Evolutionary conservation across 371 early-diverging fungal species (phyloP).

Genomic region (Vairimorpha necatrix): DNA sequence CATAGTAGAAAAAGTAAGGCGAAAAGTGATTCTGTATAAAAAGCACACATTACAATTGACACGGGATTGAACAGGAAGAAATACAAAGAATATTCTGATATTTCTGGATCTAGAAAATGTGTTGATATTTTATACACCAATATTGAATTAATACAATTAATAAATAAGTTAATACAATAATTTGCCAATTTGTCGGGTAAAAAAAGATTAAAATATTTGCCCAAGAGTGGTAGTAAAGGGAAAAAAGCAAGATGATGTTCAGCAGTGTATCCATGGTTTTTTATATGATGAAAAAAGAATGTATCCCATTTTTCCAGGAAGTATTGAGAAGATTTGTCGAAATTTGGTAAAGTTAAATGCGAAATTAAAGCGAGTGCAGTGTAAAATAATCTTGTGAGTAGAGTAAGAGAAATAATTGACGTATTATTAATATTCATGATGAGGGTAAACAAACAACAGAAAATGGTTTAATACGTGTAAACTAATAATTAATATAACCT

Average conservation of each 20-base stretch:
- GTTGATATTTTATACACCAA: constrained; percentile 50
- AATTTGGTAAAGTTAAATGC: constrained; percentile 33
- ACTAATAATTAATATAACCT: too few species aligned
- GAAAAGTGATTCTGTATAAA: constrained; percentile 64
- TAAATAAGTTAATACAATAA: constrained; percentile 50
- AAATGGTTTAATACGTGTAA: not conserved
- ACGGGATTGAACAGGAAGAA: constrained; percentile 61
- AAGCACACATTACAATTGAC: constrained; percentile 56
- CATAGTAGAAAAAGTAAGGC: constrained; percentile 48
- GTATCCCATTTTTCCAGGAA: constrained; percentile 64
- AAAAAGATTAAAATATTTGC: not conserved
- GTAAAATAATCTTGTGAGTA: constrained; percentile 31
- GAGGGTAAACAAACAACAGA: not conserved
- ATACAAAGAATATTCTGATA: constrained; percentile 29
- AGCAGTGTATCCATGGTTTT: constrained; percentile 52
- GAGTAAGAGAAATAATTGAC: not conserved
- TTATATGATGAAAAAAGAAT: constrained; percentile 58
- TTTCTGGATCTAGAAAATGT: constrained; percentile 13
- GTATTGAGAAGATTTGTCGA: constrained; percentile 52
- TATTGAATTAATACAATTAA: constrained; percentile 43
- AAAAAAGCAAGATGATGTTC: constrained; percentile 63
- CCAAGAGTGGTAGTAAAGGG: constrained; percentile 55
- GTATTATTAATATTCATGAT: not conserved
- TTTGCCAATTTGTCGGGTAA: constrained; percentile 1
- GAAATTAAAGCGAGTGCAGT: constrained; percentile 21